Conservation (phyloP, 257 asterid genomes). For the Solanum lycopersicoides region DNA sequence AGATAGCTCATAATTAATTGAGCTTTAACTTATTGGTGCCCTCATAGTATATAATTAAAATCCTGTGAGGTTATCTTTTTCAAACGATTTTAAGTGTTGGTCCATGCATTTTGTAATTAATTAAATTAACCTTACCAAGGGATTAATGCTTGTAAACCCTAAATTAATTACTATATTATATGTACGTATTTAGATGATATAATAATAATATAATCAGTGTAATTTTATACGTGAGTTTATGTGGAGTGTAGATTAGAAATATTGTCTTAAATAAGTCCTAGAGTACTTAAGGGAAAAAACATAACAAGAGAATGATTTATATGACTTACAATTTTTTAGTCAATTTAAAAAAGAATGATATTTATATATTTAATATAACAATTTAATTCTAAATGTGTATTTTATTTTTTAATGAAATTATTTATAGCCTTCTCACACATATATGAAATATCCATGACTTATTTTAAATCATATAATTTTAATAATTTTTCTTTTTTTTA, state of each 20-base stretch:
- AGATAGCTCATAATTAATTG: neutral
- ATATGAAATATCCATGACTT: too few species aligned
- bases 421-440: neutral
- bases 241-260: neutral
- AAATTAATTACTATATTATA: neutral
- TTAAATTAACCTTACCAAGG: neutral
- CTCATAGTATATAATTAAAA: neutral
- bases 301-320: neutral
- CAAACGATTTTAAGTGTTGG: neutral
- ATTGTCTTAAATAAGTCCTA: neutral
- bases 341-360: too few species aligned
- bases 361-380: too few species aligned
- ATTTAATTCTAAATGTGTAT: too few species aligned
- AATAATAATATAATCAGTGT: too few species aligned
- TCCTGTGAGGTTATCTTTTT: neutral
- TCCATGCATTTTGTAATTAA: neutral
- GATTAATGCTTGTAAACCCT: neutral
- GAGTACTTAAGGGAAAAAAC: neutral
- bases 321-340: too few species aligned
- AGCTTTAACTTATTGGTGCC: neutral
- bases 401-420: neutral
- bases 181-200: neutral
- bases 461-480: too few species aligned
- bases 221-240: neutral
- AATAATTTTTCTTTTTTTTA: too few species aligned